Evolutionary conservation across 805 yeast species (phyloP), one percentile per base, ranked within the genome.

Genomic region (Candida nemodendra): DNA sequence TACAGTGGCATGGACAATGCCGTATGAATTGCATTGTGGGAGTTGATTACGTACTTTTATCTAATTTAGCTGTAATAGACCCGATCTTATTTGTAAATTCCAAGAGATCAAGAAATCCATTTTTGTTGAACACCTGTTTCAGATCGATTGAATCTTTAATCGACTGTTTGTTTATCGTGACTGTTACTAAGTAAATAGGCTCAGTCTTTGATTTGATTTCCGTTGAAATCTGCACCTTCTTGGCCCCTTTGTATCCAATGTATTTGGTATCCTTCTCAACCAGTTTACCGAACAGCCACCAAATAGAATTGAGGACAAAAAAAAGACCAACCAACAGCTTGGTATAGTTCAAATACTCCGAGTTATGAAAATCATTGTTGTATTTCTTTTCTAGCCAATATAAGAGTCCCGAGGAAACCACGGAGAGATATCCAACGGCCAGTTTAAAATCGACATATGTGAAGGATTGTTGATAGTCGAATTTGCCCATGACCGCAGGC

Each of bases 401-500:
- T 43, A 75, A 58, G 15, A 57, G 54, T 2, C 67, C 81, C 7
- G 79, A 72, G 19, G 69, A 51, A 4, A 59, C 59, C 11, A 74
- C 77, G 4, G 77, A 68, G 23, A 61, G 25, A 41, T 70, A 66
- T 0, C 81, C 81, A 24, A 78, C 56, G 2, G 65, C 76, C 18
- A 78, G 54, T 51, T 73, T 74, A 28, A 64, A 51, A 48, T 78
- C 82, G 23, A 54, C 50, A 13, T 74, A 44, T 11, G 44, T 46
- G 47, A 76, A 77, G 18, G 74, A 66, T 50, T 78, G 77, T 9
- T 57, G 56, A 46, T 64, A 78, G 3, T 77, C 79, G 9, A 76
- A 52, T 26, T 60, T 60, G 22, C 63, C 63, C 36, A 78, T 53
- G 1, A 65, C 62, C 3, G 45, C 53, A 5, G 73, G 56, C 23